These are phyloP conservation scores for Calonectria hawksworthii DNA, from an alignment of 2,329 filamentous ascomycete genomes.

Conservation along the genomic window DNA sequence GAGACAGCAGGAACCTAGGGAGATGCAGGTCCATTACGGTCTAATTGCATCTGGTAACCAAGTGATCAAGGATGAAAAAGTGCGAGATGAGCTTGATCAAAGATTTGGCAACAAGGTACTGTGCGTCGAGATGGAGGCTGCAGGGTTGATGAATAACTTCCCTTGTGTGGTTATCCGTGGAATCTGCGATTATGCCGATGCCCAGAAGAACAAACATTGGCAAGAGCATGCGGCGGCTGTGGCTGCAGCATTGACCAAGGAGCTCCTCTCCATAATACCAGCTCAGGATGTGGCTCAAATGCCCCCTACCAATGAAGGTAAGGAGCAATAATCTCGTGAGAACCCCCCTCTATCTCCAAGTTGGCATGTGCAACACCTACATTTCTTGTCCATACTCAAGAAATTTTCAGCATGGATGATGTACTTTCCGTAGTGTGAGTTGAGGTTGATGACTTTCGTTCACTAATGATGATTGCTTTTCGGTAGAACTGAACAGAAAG, in stretches of 20 bases:
- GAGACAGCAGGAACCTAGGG: neutral
- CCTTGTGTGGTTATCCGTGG: constrained; percentile 51
- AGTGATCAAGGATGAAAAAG: constrained; percentile 37
- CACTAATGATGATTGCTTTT: neutral
- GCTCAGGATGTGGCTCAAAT: neutral
- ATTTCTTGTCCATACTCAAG: too few relatives aligned
- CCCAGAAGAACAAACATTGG: constrained; percentile 49
- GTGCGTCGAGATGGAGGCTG: constrained; percentile 48
- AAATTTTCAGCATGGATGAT: too few relatives aligned
- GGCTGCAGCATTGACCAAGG: constrained; percentile 48
- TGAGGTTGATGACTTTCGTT: neutral
- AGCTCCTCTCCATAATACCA: constrained; percentile 35
- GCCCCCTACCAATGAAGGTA: neutral
- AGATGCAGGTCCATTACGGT: constrained; percentile 36
- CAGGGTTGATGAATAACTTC: constrained; percentile 46
- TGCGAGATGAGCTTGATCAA: constrained; percentile 14
- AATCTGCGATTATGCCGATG: constrained; percentile 54
- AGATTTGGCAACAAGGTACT: neutral
- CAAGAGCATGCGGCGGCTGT: constrained; percentile 47
- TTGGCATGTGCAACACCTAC: too few relatives aligned
- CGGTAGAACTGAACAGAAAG: neutral
- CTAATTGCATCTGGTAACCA: constrained; percentile 31
- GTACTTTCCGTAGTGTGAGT: too few relatives aligned
- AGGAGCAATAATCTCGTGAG: neutral
- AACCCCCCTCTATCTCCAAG: too few relatives aligned